Evolutionary conservation across 345 rosid genomes (phyloP), one percentile per base, ranked within the genome.

Genomic region (Eucalyptus polyanthemos): DNA sequence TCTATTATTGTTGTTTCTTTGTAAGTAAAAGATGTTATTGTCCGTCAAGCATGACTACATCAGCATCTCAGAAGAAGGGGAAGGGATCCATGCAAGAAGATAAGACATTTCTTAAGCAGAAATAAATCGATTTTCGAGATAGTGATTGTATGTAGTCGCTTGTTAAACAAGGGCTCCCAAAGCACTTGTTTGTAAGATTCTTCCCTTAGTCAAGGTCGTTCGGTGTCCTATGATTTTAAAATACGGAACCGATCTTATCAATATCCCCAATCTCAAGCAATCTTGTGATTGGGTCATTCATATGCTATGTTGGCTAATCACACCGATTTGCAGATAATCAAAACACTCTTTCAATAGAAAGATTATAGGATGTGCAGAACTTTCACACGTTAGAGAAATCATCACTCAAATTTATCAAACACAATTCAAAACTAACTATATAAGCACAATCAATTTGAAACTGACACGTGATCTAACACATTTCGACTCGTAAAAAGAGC

Each of bases 391-490:
- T 13, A 40, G 3, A 37, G 1, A 21, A 76, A 37, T 44, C 9
- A 11, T 24, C 14, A 2, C 15, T 37, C 83, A 10, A 16, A 72
- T 72, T 40, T 7, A 3, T 12, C 22, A 2, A 76, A 37, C 1
- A 11, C 21, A 40, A 37, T 76, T 76, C 47, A 4, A 11, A 76
- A 21, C 7, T 7, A 11, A 40, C 3, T 3, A 42, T 2, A 3
- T 1, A 0, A 76, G 8, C 2, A 2, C 3, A 37, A 40, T 76
- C 5, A 2, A 1, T 12, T 37, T 76, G 5, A 37, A 76, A 76
- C 9, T 4, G 3, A 76, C 2, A 76, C n/a, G n/a, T 2, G 9
- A 76, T 5, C 3, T 21, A 1, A 76, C 9, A 40, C 5, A 1
- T 76, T 40, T 37, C 1, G 9, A 76, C 14, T 19, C 2, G 1